phyloP scores from a whole-genome alignment of 257 asterid genomes.

The Solanum lycopersicoides region DNA sequence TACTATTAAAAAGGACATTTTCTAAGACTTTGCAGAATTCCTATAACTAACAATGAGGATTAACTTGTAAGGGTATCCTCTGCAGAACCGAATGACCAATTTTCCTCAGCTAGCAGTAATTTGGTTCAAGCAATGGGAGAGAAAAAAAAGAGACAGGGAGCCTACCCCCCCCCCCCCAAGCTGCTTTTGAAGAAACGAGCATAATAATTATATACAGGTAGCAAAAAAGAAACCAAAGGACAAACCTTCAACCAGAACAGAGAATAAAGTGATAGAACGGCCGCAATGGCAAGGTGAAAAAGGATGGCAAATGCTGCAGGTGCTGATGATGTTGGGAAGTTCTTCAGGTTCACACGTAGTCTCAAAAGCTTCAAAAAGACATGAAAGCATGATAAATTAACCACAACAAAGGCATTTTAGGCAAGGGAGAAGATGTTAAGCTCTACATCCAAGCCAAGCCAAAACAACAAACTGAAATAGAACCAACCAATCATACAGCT shows the following conservation, averaged over 20 bases:
- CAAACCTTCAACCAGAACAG: conserved; percentile 89
- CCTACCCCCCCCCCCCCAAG: background rate
- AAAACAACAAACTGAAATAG: background rate
- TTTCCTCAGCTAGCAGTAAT: background rate
- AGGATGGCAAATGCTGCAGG: conserved; percentile 65
- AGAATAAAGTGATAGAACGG: conserved; percentile 67
- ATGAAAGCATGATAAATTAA: conserved; percentile 1
- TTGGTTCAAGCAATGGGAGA: background rate
- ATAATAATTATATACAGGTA: background rate
- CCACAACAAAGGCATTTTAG: background rate
- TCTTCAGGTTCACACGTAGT: conserved; percentile 73
- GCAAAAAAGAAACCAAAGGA: background rate
- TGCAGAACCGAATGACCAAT: background rate
- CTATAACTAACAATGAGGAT: background rate
- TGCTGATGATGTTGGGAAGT: conserved; percentile 54
- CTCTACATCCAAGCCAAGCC: background rate
- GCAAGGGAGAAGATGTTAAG: background rate
- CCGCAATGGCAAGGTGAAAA: conserved; percentile 80
- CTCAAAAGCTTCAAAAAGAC: conserved; percentile 45
- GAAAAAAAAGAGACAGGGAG: background rate
- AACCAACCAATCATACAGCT: background rate
- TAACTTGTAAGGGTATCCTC: background rate
- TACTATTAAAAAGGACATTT: background rate
- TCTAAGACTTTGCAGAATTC: background rate
- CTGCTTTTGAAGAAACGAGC: background rate